phyloP scores from a whole-genome alignment of 1,284 basidiomycete species.

The Rhodotorula sp. region DNA sequence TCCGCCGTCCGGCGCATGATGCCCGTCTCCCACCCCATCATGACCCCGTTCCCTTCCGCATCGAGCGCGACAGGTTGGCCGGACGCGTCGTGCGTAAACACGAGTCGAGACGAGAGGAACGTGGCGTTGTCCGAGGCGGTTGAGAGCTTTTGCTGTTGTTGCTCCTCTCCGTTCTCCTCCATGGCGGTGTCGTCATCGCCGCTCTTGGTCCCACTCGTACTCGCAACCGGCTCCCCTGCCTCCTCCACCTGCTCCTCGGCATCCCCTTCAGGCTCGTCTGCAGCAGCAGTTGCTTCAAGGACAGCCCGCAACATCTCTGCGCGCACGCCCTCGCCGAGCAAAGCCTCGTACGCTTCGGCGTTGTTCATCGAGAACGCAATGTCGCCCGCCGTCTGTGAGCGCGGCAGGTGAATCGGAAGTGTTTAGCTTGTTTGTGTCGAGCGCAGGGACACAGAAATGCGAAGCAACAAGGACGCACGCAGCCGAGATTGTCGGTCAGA shows the following conservation, averaged over 20 bases:
- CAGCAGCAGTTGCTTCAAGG: conserved; percentile 17
- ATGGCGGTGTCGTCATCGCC: conserved; percentile 25
- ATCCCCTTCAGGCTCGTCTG: not conserved
- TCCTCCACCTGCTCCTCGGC: not conserved
- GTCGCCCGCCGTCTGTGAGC: conserved; percentile 72
- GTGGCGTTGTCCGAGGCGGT: conserved; percentile 69
- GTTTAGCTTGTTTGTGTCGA: not conserved
- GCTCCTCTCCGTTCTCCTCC: conserved; percentile 4
- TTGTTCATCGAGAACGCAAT: conserved; percentile 82
- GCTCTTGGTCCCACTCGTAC: conserved; percentile 5
- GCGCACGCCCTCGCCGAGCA: conserved; percentile 82
- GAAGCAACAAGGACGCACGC: conserved; percentile 26
- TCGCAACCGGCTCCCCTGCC: not conserved
- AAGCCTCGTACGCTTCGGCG: conserved; percentile 64
- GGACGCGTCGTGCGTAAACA: conserved; percentile 66
- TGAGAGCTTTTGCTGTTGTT: conserved; percentile 40
- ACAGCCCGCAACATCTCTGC: conserved; percentile 53
- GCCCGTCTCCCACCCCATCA: conserved; percentile 91
- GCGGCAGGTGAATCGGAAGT: not conserved
- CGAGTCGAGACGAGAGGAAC: conserved; percentile 71
- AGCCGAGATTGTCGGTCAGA: conserved; percentile 51
- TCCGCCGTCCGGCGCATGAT: conserved; percentile 75
- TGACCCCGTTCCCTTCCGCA: conserved; percentile 59
- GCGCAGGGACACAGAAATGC: not conserved
- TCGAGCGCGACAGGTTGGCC: conserved; percentile 80